These are phyloP conservation scores for Moricandia moricandioides DNA, from an alignment of 345 rosid species.

Conservation along the genomic window DNA sequence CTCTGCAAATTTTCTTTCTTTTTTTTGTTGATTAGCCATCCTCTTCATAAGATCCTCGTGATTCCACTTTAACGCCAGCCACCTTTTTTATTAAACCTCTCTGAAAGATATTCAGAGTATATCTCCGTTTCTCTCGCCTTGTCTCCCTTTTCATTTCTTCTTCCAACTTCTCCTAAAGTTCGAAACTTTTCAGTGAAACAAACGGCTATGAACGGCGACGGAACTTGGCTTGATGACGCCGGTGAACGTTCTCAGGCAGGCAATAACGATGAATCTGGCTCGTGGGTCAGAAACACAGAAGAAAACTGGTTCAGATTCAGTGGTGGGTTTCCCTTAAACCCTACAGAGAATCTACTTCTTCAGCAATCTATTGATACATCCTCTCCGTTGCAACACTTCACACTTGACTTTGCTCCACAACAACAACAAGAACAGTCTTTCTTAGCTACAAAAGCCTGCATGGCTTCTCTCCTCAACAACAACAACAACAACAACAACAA, in stretches of 20 bases:
- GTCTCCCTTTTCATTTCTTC: constrained; percentile 24
- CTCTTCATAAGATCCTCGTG: constrained; percentile 34
- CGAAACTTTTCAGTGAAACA: constrained; percentile 32
- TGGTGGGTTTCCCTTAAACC: constrained; percentile 35
- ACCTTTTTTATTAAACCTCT: constrained; percentile 3
- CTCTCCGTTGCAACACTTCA: constrained; percentile 52
- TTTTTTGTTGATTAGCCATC: constrained; percentile 7
- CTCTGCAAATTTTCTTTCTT: constrained; percentile 5
- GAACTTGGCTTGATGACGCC: constrained; percentile 49
- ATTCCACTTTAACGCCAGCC: constrained; percentile 39
- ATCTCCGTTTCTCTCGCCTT: constrained; percentile 34
- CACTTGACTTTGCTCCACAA: constrained; percentile 43
- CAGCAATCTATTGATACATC: constrained; percentile 52
- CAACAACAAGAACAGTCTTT: constrained; percentile 38
- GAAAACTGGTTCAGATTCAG: constrained; percentile 58
- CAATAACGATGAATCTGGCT: constrained; percentile 33
- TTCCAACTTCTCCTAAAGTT: not conserved
- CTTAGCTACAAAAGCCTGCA: constrained; percentile 45
- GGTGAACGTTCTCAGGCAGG: constrained; percentile 10
- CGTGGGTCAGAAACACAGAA: constrained; percentile 60
- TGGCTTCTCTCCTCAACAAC: constrained; percentile 43
- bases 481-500: constrained; percentile 16
- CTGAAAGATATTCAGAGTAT: constrained; percentile 6
- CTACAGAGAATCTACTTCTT: constrained; percentile 44
- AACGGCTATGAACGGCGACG: constrained; percentile 57